These are phyloP conservation scores for Aspergillus brunneoviolaceus DNA, from an alignment of 2,329 filamentous ascomycete species.

Conservation along the genomic window DNA sequence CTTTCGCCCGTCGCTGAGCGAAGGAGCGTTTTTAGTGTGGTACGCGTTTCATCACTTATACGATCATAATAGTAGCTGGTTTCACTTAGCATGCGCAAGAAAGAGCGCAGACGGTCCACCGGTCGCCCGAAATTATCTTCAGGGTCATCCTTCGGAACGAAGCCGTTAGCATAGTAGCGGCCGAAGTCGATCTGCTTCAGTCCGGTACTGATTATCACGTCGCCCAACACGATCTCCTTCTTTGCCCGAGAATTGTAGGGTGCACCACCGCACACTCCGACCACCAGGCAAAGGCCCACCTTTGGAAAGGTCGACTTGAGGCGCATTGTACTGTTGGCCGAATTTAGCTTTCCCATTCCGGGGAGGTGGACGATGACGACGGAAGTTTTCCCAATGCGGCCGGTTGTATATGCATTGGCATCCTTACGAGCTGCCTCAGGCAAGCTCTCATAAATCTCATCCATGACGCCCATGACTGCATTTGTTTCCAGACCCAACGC, in stretches of 20 bases:
- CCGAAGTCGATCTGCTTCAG: not conserved
- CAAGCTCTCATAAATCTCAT: conserved; percentile 25
- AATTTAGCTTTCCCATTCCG: conserved; percentile 16
- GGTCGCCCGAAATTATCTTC: not conserved
- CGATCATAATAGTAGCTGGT: not conserved
- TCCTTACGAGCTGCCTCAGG: conserved; percentile 18
- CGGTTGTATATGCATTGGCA: conserved; percentile 19
- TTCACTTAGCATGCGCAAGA: not conserved
- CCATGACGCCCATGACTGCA: conserved; percentile 24
- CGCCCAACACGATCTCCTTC: conserved; percentile 29
- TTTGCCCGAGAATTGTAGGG: conserved; percentile 20
- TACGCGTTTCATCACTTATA: not conserved
- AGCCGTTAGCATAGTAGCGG: not conserved
- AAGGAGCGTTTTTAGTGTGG: not conserved
- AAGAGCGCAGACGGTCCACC: too few species aligned
- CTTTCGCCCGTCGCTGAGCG: not conserved
- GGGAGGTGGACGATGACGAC: conserved; percentile 21
- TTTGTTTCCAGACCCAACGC: conserved; percentile 29
- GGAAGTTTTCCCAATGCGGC: conserved; percentile 15
- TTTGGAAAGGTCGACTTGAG: conserved; percentile 36
- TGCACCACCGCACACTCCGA: conserved; percentile 46
- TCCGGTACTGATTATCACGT: conserved; percentile 20
- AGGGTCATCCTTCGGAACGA: not conserved
- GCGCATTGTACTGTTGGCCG: conserved; percentile 24
- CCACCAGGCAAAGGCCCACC: conserved; percentile 38